Percentiles rank a stretch among this genome's conserved stretches.
phyloP scores from a whole-genome alignment of 1,284 basidiomycete species.

The Chondrostereum purpureum region DNA sequence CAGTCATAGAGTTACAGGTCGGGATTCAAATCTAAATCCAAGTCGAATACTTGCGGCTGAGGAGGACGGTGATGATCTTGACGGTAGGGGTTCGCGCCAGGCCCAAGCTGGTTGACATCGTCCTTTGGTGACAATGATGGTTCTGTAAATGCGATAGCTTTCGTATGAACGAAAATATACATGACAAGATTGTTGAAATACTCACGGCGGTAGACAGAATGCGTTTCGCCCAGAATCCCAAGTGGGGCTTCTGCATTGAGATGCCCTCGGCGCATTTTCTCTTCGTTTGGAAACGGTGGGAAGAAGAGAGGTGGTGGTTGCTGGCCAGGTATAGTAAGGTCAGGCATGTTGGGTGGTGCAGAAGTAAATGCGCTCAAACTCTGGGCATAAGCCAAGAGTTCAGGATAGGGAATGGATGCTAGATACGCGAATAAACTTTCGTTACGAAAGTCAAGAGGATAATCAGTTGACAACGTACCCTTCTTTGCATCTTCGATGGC shows the following conservation, averaged over 20 bases:
- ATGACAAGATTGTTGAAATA: slow-evolving; percentile 3
- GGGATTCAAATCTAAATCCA: slow-evolving; percentile 75
- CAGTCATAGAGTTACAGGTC: slow-evolving; percentile 41
- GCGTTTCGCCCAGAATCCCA: slow-evolving; percentile 69
- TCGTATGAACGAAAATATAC: too few relatives aligned
- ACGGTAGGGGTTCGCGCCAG: slow-evolving; percentile 60
- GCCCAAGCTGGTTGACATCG: slow-evolving; percentile 40
- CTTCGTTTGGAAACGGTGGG: slow-evolving; percentile 81
- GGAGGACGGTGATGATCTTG: slow-evolving; percentile 38
- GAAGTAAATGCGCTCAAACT: slow-evolving; percentile 77
- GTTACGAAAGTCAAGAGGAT: not conserved
- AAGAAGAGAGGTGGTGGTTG: slow-evolving; percentile 72
- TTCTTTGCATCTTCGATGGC: slow-evolving; percentile 65
- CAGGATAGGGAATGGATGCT: slow-evolving; percentile 75
- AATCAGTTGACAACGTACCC: slow-evolving; percentile 34
- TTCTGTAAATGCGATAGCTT: slow-evolving; percentile 36
- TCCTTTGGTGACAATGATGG: slow-evolving; percentile 53
- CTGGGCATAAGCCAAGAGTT: slow-evolving; percentile 73
- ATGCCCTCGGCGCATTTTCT: slow-evolving; percentile 74
- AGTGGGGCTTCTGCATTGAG: slow-evolving; percentile 74
- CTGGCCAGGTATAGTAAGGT: slow-evolving; percentile 57
- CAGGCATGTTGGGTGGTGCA: slow-evolving; percentile 78
- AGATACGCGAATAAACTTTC: slow-evolving; percentile 9
- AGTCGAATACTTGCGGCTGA: slow-evolving; percentile 56
- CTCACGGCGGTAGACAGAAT: slow-evolving; percentile 61